phyloP scores from a whole-genome alignment of 2,329 filamentous ascomycete genomes.

The Arthrobotrys sinensis region DNA sequence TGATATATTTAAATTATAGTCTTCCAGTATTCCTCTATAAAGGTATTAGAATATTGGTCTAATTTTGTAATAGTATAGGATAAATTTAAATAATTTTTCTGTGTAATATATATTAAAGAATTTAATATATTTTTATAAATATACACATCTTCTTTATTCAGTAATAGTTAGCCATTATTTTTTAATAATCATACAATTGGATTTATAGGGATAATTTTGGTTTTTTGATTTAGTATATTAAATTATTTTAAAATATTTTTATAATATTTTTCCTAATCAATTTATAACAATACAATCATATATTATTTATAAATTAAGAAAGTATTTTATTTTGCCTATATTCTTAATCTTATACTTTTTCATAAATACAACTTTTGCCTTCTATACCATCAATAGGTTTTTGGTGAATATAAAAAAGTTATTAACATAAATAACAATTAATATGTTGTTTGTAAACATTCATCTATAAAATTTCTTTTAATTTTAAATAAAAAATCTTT shows the following conservation, averaged over 20 bases:
- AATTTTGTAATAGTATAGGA: slow-evolving; percentile 17
- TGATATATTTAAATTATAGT: neutral
- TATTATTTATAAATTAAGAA: neutral
- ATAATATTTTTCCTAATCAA: neutral
- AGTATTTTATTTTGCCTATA: no score
- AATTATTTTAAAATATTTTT: neutral
- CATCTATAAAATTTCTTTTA: neutral
- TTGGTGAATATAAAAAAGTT: neutral
- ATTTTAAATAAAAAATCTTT: neutral
- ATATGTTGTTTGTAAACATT: neutral
- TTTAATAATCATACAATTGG: neutral
- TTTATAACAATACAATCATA: neutral
- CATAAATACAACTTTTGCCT: no score
- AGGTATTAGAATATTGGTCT: neutral
- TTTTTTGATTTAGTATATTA: neutral
- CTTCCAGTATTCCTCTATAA: slow-evolving; percentile 19
- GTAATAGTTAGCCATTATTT: neutral
- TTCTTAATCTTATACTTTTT: no score
- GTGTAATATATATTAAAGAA: neutral
- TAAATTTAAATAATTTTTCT: neutral
- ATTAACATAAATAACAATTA: neutral
- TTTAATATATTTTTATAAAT: neutral
- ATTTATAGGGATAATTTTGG: neutral
- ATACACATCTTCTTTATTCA: slow-evolving; percentile 2
- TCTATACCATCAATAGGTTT: neutral